A percentile compares a stretch with the other conserved stretches of the same genome.
Conservation (phyloP, 768 basidiomycete species). For the Lactarius deliciosus region DNA sequence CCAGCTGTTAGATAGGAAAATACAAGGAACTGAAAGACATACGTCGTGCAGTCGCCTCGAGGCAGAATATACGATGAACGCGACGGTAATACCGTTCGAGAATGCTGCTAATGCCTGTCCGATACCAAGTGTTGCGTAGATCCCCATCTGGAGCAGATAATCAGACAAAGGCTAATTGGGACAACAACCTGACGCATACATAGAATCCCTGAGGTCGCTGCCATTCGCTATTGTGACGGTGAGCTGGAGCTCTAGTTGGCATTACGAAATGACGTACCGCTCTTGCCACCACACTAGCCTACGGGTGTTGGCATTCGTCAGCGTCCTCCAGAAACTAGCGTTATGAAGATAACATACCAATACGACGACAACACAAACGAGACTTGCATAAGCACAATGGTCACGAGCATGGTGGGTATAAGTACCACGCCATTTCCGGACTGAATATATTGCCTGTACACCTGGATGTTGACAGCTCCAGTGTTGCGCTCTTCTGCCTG, state of each 20-base stretch:
- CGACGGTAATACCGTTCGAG: constrained; percentile 62
- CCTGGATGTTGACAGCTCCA: constrained; percentile 58
- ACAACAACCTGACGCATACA: constrained; percentile 43
- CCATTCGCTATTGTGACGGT: constrained; percentile 47
- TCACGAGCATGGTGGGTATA: constrained; percentile 63
- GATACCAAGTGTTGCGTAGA: constrained; percentile 74
- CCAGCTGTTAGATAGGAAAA: background rate
- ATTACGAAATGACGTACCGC: constrained; percentile 38
- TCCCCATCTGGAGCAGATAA: constrained; percentile 60
- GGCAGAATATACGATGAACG: constrained; percentile 73
- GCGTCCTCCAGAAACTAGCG: constrained; percentile 7
- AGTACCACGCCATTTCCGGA: constrained; percentile 69
- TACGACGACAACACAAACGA: constrained; percentile 70
- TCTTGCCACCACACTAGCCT: constrained; percentile 90
- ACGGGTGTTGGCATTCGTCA: background rate
- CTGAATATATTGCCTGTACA: constrained; percentile 61
- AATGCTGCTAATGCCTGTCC: constrained; percentile 68
- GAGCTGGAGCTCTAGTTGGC: constrained; percentile 16
- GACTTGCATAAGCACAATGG: constrained; percentile 66
- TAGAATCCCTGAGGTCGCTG: constrained; percentile 64
- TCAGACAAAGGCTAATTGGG: background rate
- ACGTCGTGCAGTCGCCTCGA: constrained; percentile 67
- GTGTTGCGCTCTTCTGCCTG: constrained; percentile 81
- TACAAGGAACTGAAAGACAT: constrained; percentile 21
- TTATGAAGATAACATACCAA: constrained; percentile 49